Evolutionary conservation across 1,284 basidiomycete genomes (phyloP).

Genomic region (Malassezia furfur): DNA sequence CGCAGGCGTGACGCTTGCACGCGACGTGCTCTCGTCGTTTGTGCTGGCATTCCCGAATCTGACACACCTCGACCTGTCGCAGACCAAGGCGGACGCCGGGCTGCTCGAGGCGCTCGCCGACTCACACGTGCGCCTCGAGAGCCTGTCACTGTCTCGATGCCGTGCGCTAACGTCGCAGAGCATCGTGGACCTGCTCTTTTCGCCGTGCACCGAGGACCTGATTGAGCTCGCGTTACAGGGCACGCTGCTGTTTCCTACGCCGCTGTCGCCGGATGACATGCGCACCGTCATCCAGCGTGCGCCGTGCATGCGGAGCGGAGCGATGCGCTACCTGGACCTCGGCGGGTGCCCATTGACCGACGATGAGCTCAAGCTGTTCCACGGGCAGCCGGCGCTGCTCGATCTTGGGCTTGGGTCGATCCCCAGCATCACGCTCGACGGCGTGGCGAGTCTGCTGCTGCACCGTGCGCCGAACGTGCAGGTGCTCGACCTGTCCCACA

Average conservation of each 20-base stretch:
- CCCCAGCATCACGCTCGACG: slow-evolving; percentile 60
- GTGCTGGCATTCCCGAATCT: slow-evolving; percentile 74
- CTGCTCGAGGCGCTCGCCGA: slow-evolving; percentile 63
- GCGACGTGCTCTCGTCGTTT: slow-evolving; percentile 66
- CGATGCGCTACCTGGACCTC: slow-evolving; percentile 76
- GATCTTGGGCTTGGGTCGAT: slow-evolving; percentile 63
- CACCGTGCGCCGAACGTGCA: slow-evolving; percentile 68
- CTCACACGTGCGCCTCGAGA: slow-evolving; percentile 60
- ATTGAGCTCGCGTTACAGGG: slow-evolving; percentile 79
- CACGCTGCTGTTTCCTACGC: slow-evolving; percentile 73
- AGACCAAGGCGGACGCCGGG: slow-evolving; percentile 65
- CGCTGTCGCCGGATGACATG: slow-evolving; percentile 64
- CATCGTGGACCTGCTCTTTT: slow-evolving; percentile 28
- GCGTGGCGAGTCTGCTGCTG: slow-evolving; percentile 63
- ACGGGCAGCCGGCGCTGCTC: slow-evolving; percentile 65
- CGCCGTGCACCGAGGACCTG: slow-evolving; percentile 51
- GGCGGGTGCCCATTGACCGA: slow-evolving; percentile 69
- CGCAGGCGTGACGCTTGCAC: slow-evolving; percentile 69
- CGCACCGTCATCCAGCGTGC: slow-evolving; percentile 62
- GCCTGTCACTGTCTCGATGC: slow-evolving; percentile 80
- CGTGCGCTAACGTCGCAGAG: slow-evolving; percentile 49
- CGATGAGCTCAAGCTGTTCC: slow-evolving; percentile 51
- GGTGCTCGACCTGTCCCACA: slow-evolving; percentile 70
- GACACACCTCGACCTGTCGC: slow-evolving; percentile 61
- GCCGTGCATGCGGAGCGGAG: slow-evolving; percentile 69